Evolutionary conservation across 1,139 yeast species (phyloP), one percentile per base, ranked within the genome.

Genomic region (Yarrowia galli): DNA sequence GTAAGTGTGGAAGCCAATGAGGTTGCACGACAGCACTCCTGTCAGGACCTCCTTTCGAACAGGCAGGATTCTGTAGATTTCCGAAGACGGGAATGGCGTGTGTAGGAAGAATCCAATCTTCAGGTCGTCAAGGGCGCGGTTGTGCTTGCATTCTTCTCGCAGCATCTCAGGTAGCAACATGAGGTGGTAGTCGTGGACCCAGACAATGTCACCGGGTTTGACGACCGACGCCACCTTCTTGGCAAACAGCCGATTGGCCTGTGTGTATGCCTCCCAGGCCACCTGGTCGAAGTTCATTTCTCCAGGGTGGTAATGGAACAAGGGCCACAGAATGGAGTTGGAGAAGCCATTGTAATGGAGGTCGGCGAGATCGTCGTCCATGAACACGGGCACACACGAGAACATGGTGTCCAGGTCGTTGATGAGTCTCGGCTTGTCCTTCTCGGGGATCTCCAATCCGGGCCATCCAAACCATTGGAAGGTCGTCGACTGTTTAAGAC

Each of bases 401-500:
- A 92, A 95, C 76, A 91, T 87, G 53, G 85, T 86, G 78, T 83
- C 83, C 71, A 96, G 81, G 72, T 93, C 97, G 28, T 80, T 76
- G 70, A 87, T 87, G 68, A 96, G 97, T 69, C 81, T 80, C 0
- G 79, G 84, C 76, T 89, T 89, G 72, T 92, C 97, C 51, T 83
- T 84, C 36, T 83, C 90, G 1, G 97, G 97, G 10, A 96, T 83
- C 74, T 92, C 97, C 74, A 92, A 80, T 0, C 97, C 89, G 68
- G 98, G 97, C 99, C 99, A 96, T 22, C 99, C 99, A 74, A 91
- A 87, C 99, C 99, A 96, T 76, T 91, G 96, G 79, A 95, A 95
- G 70, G 90, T 89, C 16, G 95, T 88, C 15, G 89, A 81, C 74
- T 91, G 91, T 77, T 92, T 91, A 68, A 96, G 81, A 0, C 99